Percentiles rank a stretch among this genome's conserved stretches.
Evolutionary conservation across 2,329 filamentous ascomycete species (phyloP).

Genomic region (Fusarium nematophilum): DNA sequence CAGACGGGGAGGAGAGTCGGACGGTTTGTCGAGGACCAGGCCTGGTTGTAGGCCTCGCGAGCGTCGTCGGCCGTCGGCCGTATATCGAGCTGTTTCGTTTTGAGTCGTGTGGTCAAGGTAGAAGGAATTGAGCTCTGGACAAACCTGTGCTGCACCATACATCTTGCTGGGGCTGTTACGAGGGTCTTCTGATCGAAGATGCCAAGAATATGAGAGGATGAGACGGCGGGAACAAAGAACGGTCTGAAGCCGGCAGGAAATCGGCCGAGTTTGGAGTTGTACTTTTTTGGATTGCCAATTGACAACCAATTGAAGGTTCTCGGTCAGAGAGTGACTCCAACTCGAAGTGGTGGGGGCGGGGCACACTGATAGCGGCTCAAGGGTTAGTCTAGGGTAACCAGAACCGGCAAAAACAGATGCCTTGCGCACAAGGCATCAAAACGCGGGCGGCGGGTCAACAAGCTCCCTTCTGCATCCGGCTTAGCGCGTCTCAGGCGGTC

Average conservation of each 20-base stretch:
- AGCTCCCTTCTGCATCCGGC: slow-evolving; percentile 24
- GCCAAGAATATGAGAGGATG: background rate
- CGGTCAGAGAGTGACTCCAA: slow-evolving; percentile 2
- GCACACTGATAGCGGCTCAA: slow-evolving; percentile 35
- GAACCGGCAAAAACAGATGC: background rate
- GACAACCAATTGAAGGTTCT: slow-evolving; percentile 6
- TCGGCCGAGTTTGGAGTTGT: slow-evolving; percentile 25
- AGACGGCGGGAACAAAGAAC: slow-evolving; percentile 3
- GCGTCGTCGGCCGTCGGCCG: slow-evolving; percentile 44
- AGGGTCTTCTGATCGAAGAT: background rate
- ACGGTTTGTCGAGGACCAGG: slow-evolving; percentile 37
- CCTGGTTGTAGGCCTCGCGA: slow-evolving; percentile 41
- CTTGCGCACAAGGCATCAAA: slow-evolving; percentile 30
- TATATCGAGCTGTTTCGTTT: slow-evolving; percentile 40
- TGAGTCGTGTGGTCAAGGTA: background rate
- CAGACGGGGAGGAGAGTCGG: slow-evolving; percentile 85
- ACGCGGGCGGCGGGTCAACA: background rate
- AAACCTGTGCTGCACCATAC: slow-evolving; percentile 41
- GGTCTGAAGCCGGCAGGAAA: slow-evolving; percentile 20
- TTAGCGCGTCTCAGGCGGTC: background rate
- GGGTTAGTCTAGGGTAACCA: slow-evolving; percentile 24
- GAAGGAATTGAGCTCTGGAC: background rate
- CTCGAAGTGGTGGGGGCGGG: slow-evolving; percentile 39
- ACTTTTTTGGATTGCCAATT: slow-evolving; percentile 29
- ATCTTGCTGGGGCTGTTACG: slow-evolving; percentile 20